These are phyloP conservation scores for Microdochium paspali DNA, from an alignment of 2,329 filamentous ascomycete species.

Conservation along the genomic window DNA sequence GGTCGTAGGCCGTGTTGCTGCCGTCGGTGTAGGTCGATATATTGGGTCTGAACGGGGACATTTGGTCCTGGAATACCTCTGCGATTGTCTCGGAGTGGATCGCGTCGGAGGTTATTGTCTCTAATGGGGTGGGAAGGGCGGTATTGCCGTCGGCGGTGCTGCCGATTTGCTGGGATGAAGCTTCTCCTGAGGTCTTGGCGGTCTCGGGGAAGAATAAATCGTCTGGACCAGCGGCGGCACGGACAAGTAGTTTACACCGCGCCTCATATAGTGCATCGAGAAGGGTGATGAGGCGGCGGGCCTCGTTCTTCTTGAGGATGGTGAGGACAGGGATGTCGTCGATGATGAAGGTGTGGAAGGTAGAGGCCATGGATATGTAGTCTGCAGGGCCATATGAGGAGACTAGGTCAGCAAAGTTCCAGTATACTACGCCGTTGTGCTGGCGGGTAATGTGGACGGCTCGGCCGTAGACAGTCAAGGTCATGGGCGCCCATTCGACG, in stretches of 20 bases:
- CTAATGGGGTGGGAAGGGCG: conserved; percentile 29
- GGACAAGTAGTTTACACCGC: conserved; percentile 65
- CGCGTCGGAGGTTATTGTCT: conserved; percentile 33
- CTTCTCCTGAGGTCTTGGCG: conserved; percentile 4
- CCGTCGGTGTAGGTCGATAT: conserved; percentile 53
- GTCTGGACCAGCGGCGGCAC: conserved; percentile 59
- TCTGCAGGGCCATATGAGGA: conserved; percentile 66
- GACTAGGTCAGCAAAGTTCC: conserved; percentile 62
- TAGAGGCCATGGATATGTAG: conserved; percentile 73
- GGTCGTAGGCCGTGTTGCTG: conserved; percentile 38
- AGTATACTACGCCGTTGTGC: conserved; percentile 47
- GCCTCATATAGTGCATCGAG: conserved; percentile 76
- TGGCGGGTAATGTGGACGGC: conserved; percentile 49
- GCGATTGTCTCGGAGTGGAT: conserved; percentile 57
- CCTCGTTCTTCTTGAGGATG: conserved; percentile 67
- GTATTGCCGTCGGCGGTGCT: background rate
- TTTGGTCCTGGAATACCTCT: conserved; percentile 71
- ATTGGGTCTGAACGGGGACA: conserved; percentile 71
- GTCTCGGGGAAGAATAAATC: conserved; percentile 68
- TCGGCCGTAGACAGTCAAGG: conserved; percentile 52
- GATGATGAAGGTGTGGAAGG: conserved; percentile 69
- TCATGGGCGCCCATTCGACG: conserved; percentile 30
- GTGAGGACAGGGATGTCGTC: conserved; percentile 60
- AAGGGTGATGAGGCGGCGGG: conserved; percentile 69
- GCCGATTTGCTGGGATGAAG: background rate